Base-by-base conservation (phyloP, 305 asterid genomes). In the Ruellia speciosa region DNA sequence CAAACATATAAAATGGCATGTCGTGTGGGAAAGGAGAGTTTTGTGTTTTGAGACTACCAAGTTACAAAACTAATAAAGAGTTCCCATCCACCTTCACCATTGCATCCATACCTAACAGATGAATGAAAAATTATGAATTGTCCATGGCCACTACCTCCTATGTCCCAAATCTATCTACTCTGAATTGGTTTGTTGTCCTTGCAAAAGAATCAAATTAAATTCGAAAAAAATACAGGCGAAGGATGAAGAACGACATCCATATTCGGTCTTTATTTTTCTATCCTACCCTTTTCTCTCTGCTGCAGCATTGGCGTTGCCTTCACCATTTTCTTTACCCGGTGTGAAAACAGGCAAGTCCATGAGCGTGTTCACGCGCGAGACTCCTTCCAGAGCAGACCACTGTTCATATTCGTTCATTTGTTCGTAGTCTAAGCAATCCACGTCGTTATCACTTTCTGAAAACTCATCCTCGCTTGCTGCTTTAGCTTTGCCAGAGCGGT, bases 311-410 rank as follows among this genome's bases (percentile, higher is more conserved):
- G 31, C 31, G 4, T 24, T 24, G 31, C 68, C 83, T 55, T 77
- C 66, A 49, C 67, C 60, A 53, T 83, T 81, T 14, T 77, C 92
- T 59, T 81, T 66, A 54, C 68, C 79, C 0, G 94, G 89, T 48
- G 74, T 70, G 33, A 68, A 85, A 88, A 87, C 77, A 17, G 95
- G 96, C 78, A 85, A 70, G 17, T 77, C 83, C 72, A 88, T 9
- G 57, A 88, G 67, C 0, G 96, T 88, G 82, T 88, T 81, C 19
- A 78, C 85, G 5, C 90, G 90, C 10, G 93, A 75, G 33, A 85
- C 94, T 41, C 88, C 88, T 70, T 83, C 79, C 0, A 79, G 86
- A 10, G 85, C 83, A 12, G 84, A 77, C 93, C 86, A 83, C 56
- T 79, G 87, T 14, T 47, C 89, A 9, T 43, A 19, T 55, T 20